phyloP scores from a whole-genome alignment of 176 grass and related monocot genomes.

The Phyllostachys edulis region DNA sequence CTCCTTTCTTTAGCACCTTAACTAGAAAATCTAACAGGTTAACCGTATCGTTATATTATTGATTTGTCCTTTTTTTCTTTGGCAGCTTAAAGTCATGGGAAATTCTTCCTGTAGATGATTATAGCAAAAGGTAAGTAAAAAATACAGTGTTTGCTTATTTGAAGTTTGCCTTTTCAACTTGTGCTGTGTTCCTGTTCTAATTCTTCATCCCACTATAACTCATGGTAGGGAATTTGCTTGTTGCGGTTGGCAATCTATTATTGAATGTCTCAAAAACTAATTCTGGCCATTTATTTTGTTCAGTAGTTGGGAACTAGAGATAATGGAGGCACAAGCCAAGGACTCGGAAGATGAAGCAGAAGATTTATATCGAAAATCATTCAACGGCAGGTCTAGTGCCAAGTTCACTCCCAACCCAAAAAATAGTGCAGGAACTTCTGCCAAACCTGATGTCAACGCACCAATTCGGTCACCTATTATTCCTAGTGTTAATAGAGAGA shows the following conservation, averaged over 20 bases:
- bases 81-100: conserved; percentile 80
- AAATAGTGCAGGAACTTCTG: too few species aligned
- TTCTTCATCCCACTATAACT: not conserved
- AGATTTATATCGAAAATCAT: conserved; percentile 27
- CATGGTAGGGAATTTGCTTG: not conserved
- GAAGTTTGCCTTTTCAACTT: not conserved
- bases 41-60: not conserved
- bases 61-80: conserved; percentile 8
- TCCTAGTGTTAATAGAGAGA: too few species aligned
- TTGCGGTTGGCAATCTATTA: conserved; percentile 10
- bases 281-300: conserved; percentile 32
- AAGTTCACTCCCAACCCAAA: too few species aligned
- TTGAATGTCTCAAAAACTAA: conserved; percentile 3
- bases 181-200: not conserved
- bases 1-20: conserved; percentile 22
- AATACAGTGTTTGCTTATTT: conserved; percentile 13
- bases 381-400: conserved; percentile 25
- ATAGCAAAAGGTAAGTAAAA: conserved; percentile 64
- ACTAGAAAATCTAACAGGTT: not conserved
- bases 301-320: conserved; percentile 88
- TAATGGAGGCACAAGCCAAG: conserved; percentile 68
- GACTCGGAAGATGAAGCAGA: conserved; percentile 75
- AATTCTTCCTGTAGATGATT: conserved; percentile 69
- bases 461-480: too few species aligned
- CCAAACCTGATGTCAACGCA: too few species aligned